Conservation (phyloP, 1,139 yeast genomes). For the Geotrichum cucujoidarum region DNA sequence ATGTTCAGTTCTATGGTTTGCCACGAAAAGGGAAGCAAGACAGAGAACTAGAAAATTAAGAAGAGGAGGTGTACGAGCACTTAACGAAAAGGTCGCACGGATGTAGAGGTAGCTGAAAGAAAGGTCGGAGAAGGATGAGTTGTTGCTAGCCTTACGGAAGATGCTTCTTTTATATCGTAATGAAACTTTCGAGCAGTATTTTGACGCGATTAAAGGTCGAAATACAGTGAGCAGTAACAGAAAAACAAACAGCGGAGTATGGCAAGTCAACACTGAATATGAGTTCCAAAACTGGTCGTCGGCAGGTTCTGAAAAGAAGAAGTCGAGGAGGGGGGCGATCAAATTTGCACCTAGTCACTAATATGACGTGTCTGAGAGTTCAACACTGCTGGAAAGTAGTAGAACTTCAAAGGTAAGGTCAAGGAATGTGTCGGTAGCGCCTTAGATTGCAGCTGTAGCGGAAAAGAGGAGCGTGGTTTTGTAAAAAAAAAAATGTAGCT, state of each 20-base stretch:
- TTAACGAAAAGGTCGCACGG: conserved; percentile 30
- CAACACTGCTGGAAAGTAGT: not conserved
- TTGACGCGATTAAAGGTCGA: not conserved
- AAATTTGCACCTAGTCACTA: not conserved
- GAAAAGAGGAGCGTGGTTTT: not conserved
- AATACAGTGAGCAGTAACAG: not conserved
- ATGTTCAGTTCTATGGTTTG: conserved; percentile 1
- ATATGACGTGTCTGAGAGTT: not conserved
- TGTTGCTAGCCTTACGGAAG: not conserved
- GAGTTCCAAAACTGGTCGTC: not conserved
- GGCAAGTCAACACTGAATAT: not conserved
- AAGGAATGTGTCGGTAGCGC: not conserved
- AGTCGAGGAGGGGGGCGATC: not conserved
- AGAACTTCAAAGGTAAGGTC: not conserved
- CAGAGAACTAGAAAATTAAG: conserved; percentile 7
- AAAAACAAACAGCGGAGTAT: not conserved
- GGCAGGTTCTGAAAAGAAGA: not conserved
- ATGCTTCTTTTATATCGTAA: not conserved
- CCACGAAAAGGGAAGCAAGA: not conserved
- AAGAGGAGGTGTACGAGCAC: conserved; percentile 21
- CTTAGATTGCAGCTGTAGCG: not conserved
- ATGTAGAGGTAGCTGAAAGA: not conserved
- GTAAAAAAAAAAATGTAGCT: conserved; percentile 11
- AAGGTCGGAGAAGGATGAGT: not conserved
- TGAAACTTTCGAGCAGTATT: not conserved